Evolutionary conservation across 1,284 basidiomycete species (phyloP).

Genomic region (Erythrobasidium hasegawianum): DNA sequence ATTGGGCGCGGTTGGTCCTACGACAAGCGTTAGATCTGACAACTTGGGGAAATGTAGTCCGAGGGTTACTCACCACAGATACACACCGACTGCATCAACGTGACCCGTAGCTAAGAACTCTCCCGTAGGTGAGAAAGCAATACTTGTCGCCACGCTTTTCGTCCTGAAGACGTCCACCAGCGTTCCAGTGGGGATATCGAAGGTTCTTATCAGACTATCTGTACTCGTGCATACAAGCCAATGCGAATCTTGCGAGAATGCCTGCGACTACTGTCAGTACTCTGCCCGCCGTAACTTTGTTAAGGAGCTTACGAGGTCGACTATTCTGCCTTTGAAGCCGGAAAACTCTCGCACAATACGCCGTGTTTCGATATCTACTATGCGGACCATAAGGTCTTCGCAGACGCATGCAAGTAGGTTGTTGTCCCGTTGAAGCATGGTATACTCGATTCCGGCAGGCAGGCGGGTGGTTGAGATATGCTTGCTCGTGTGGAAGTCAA

Average conservation of each 20-base stretch:
- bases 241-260: constrained; percentile 87
- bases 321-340: constrained; percentile 71
- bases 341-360: constrained; percentile 79
- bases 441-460: constrained; percentile 65
- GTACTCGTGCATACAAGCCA: constrained; percentile 86
- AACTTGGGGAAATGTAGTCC: too few species aligned
- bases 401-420: constrained; percentile 79
- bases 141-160: constrained; percentile 79
- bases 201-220: constrained; percentile 89
- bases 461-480: constrained; percentile 66
- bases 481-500: constrained; percentile 84
- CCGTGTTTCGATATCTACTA: constrained; percentile 88
- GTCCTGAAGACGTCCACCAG: constrained; percentile 90
- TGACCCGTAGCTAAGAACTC: constrained; percentile 96
- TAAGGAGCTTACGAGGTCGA: constrained; percentile 81
- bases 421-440: constrained; percentile 77
- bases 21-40: neutral
- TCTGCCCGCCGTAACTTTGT: too few species aligned
- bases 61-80: constrained; percentile 67
- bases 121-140: constrained; percentile 88
- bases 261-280: constrained; percentile 58
- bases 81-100: constrained; percentile 88
- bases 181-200: constrained; percentile 87
- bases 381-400: constrained; percentile 75
- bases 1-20: constrained; percentile 94